These are phyloP conservation scores for Yamadazyma spencermartinsiae DNA, from an alignment of 1,139 yeast genomes.

Conservation along the genomic window DNA sequence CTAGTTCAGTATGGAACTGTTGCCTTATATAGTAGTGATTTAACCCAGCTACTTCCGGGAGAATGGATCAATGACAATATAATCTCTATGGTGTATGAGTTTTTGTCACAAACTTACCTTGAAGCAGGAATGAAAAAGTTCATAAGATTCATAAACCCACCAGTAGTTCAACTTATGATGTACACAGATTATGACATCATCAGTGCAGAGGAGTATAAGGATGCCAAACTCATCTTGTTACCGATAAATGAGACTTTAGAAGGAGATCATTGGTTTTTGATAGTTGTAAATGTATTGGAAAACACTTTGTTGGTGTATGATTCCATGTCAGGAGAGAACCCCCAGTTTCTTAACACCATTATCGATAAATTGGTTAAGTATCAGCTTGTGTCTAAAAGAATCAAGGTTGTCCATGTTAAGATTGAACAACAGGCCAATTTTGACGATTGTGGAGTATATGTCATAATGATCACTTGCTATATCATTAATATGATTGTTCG, in stretches of 20 bases:
- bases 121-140: conserved; percentile 19
- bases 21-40: conserved; percentile 40
- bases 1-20: conserved; percentile 39
- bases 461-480: conserved; percentile 41
- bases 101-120: conserved; percentile 29
- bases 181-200: conserved; percentile 36
- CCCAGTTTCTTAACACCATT: conserved; percentile 23
- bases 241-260: conserved; percentile 44
- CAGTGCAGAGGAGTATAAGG: conserved; percentile 32
- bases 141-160: conserved; percentile 36
- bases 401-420: conserved; percentile 27
- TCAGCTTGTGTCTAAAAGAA: conserved; percentile 7
- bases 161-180: conserved; percentile 40
- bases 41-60: conserved; percentile 43
- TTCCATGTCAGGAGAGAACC: conserved; percentile 34
- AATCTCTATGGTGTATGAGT: conserved; percentile 62
- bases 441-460: conserved; percentile 49
- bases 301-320: conserved; percentile 38
- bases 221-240: conserved; percentile 37
- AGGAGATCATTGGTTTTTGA: conserved; percentile 50
- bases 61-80: conserved; percentile 79
- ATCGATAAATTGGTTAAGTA: conserved; percentile 20
- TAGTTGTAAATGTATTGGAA: conserved; percentile 33
- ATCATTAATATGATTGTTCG: conserved; percentile 28
- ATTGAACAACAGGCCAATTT: conserved; percentile 47